Evolutionary conservation across 2,329 filamentous ascomycete species (phyloP), one percentile per base, ranked within the genome.

Genomic region (Podosphaera aphanis): DNA sequence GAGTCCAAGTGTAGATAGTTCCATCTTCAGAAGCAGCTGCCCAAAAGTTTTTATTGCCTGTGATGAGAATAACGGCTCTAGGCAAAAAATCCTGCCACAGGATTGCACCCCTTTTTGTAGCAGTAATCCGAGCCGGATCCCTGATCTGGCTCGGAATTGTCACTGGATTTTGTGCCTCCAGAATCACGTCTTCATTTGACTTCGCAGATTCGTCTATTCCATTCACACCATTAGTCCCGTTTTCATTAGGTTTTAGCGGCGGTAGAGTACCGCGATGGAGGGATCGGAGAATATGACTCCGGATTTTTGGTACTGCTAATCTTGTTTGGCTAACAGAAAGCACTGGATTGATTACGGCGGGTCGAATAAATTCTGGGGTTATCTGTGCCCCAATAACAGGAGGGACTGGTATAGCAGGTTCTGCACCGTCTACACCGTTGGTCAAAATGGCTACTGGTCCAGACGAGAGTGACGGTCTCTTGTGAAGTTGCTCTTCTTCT

Each of bases 11-110:
- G 57, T 93, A 83, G 6, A 98, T 60, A 16, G 78, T 83, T 15
- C 85, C 90, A 57, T 95, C 90, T 60, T 98, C 90, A 56, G 86
- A 94, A 8, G 82, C 86, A 15, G 80, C 88, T 0, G 83, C 80
- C 82, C 90, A 98, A 58, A 95, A 86, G 53, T 81, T 77, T 54
- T 79, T 77, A 60, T 85, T 95, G 2, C 85, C 92, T 0, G 88
- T 90, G 1, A 92, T 78, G 1, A 95, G 70, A n/a, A 98, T 72
- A 20, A 93, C 81, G 5, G 84, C 76, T 48, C 79, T 73, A 0
- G 88, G 86, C 13, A 98, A 65, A 55, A 83, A 98, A 57, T 98
- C 92, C 56, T 94, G 83, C 90, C 92, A 98, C 2, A 95, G 62
- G 1, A 80, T 67, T 47, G 78, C 75, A 3, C 84, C 84, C 46